Conservation (phyloP, 2,329 filamentous ascomycete species). For the Diaporthe ilicicola region DNA sequence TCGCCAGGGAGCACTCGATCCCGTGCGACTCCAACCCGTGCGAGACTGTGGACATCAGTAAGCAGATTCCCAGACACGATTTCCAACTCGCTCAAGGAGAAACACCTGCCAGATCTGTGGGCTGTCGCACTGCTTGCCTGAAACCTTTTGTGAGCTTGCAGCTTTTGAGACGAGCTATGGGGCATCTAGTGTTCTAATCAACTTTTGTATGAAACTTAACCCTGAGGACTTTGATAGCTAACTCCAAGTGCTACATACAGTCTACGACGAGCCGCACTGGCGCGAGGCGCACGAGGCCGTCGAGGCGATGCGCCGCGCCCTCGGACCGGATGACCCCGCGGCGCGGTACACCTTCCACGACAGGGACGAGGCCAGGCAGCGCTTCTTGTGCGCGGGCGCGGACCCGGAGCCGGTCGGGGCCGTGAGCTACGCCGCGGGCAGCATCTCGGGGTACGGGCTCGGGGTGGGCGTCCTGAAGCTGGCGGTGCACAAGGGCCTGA, state of each 20-base stretch:
- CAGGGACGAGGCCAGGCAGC: slow-evolving; percentile 11
- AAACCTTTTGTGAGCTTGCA: too few relatives aligned
- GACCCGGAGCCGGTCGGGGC: slow-evolving; percentile 52
- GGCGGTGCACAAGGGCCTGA: slow-evolving; percentile 52
- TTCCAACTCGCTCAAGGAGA: too few relatives aligned
- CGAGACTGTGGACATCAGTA: slow-evolving; percentile 65
- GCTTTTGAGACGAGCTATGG: too few relatives aligned
- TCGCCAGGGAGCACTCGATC: slow-evolving; percentile 58
- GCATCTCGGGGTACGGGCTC: slow-evolving; percentile 51
- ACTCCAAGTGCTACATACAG: too few relatives aligned
- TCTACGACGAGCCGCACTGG: slow-evolving; percentile 60
- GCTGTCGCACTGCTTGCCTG: too few relatives aligned
- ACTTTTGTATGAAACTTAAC: too few relatives aligned
- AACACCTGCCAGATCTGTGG: too few relatives aligned
- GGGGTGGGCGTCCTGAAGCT: slow-evolving; percentile 53
- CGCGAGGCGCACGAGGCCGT: slow-evolving; percentile 49
- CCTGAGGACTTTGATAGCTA: too few relatives aligned
- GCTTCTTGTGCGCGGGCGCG: slow-evolving; percentile 34
- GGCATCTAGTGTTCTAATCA: too few relatives aligned
- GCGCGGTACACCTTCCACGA: slow-evolving; percentile 52
- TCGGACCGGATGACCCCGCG: slow-evolving; percentile 50
- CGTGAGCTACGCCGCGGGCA: slow-evolving; percentile 55
- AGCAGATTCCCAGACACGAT: too few relatives aligned
- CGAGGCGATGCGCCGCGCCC: slow-evolving; percentile 52
- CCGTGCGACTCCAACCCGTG: slow-evolving; percentile 59